Evolutionary conservation across 768 basidiomycete species (phyloP).

Genomic region (Kwoniella shandongensis): DNA sequence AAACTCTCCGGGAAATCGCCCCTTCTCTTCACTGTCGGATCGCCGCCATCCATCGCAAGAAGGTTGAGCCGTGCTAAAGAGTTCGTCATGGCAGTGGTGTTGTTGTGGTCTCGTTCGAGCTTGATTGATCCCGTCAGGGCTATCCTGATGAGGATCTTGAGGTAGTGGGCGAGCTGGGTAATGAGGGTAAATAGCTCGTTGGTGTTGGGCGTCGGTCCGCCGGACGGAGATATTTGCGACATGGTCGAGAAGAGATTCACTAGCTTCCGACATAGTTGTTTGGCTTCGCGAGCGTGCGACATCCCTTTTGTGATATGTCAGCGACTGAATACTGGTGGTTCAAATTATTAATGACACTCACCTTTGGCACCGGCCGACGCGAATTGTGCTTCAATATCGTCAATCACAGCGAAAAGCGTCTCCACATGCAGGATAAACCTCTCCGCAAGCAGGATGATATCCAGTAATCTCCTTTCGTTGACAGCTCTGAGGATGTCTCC

Average conservation of each 20-base stretch:
- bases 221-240: constrained; percentile 69
- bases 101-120: constrained; percentile 84
- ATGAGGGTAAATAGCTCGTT: constrained; percentile 95
- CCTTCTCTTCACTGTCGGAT: constrained; percentile 46
- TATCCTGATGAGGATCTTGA: constrained; percentile 98
- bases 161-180: constrained; percentile 97
- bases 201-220: constrained; percentile 57
- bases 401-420: constrained; percentile 92
- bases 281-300: constrained; percentile 96
- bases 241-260: constrained; percentile 96
- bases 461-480: constrained; percentile 92
- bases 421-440: constrained; percentile 98
- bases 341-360: constrained; percentile 54
- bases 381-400: constrained; percentile 91
- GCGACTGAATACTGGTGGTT: constrained; percentile 16
- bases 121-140: constrained; percentile 93
- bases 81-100: constrained; percentile 76
- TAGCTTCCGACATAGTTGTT: constrained; percentile 97
- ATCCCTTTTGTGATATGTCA: constrained; percentile 64
- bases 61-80: constrained; percentile 92
- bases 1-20: constrained; percentile 33
- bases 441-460: constrained; percentile 97
- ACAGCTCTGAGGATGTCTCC: constrained; percentile 98
- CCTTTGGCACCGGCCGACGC: constrained; percentile 77
- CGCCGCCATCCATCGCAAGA: constrained; percentile 63